phyloP scores from a whole-genome alignment of 164 flowering plant species.

The Nymphaea colorata region DNA sequence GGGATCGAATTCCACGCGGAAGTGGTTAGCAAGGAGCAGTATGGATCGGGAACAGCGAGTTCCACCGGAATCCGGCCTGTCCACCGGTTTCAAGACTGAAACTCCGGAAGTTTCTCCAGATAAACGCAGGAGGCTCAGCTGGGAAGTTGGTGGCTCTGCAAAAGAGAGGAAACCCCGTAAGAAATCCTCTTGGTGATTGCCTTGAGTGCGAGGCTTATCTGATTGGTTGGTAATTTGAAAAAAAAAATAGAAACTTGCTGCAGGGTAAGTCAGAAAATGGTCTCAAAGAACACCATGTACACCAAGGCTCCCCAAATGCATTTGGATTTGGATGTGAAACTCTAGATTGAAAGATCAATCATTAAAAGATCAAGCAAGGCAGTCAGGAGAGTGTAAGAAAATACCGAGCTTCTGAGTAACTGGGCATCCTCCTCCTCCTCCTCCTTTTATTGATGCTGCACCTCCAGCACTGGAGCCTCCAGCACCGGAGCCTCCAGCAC shows the following conservation, averaged over 20 bases:
- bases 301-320: no score
- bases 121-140: no score
- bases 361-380: neutral
- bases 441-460: no score
- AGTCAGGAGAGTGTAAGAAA: neutral
- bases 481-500: neutral
- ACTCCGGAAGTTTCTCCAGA: no score
- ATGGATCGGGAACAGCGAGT: neutral
- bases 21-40: constrained; percentile 38
- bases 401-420: neutral
- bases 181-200: neutral
- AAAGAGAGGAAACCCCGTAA: neutral
- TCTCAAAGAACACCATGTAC: no score
- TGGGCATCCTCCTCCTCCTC: neutral
- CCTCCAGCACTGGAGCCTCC: neutral
- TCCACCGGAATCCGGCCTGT: constrained; percentile 47
- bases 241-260: no score
- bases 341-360: no score
- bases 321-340: no score
- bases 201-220: no score
- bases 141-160: neutral
- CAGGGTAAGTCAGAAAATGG: no score
- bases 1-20: constrained; percentile 24
- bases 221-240: neutral
- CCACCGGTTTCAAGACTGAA: constrained; percentile 11